Base-by-base conservation (phyloP, 192 early-diverging fungal genomes). In the Geranomyces michiganensis region DNA sequence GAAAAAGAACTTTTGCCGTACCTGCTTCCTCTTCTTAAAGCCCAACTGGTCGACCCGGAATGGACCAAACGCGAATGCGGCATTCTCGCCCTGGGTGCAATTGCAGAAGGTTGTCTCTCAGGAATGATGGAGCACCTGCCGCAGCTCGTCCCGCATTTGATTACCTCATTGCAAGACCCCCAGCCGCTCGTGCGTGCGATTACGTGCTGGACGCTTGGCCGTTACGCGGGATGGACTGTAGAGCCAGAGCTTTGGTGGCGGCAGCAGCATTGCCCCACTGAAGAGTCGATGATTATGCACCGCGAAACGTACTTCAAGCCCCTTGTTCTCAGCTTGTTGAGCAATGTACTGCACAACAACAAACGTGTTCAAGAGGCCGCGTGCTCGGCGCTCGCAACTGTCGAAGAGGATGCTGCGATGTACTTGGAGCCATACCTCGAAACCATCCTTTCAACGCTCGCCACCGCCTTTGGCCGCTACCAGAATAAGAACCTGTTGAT, bases 321-420 rank as follows among this genome's bases (percentile, higher is more conserved):
- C 19, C 76, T 95, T 56, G 83, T 97, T 43, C 60, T 72, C 13
- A 64, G 45, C 7, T 61, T 72, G 24, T 72, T 87, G 88, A 79
- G 85, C 48, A 92, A 89, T 71, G 89, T 95, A 69, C 86, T 94
- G 76, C 94, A 98, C 77, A 94, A 90, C 78, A 98, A 94, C 86
- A 99, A 99, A 83, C 88, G 94, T 45, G 96, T 99, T 14, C 98
- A 99, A 79, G 94, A 99, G 74, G 94, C 96, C 21, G 96, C 91
- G 41, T 98, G 96, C 84, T 82, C 92, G 68, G 94, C 96, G 0
- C 91, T 99, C 69, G 95, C 98, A 15, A 95, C 93, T 14, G 75
- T 99, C 46, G 95, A 98, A 81, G 96, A 97, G 75, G 94, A 94
- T 62, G 96, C 96, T 22, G 85, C 87, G 22, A 78, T 79, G 21